Conservation (phyloP, 202 grass and related monocot genomes). For the Setaria italica region DNA sequence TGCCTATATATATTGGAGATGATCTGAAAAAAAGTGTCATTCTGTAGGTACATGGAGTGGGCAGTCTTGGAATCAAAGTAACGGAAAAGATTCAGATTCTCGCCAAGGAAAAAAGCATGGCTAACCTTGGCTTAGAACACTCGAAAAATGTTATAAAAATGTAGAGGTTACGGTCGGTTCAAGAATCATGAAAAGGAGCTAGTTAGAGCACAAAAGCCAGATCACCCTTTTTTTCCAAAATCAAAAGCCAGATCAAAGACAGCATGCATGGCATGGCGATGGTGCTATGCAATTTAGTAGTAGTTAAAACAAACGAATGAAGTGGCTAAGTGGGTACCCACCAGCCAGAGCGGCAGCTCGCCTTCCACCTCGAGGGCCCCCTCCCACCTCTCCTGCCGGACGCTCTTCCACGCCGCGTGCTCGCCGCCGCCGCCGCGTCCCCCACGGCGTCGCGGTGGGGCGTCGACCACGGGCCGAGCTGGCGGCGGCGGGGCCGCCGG, state of each 20-base stretch:
- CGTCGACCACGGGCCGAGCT: conserved; percentile 27
- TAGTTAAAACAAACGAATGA: neutral
- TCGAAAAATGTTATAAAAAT: conserved; percentile 23
- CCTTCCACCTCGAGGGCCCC: conserved; percentile 74
- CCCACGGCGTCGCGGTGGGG: conserved; percentile 45
- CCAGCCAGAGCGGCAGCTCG: conserved; percentile 88
- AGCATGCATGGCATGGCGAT: neutral
- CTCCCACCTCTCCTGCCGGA: conserved; percentile 91
- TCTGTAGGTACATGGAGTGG: conserved; percentile 10
- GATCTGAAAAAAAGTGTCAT: conserved; percentile 31
- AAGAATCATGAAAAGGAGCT: conserved; percentile 30
- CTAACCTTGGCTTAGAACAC: conserved; percentile 53
- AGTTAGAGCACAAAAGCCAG: neutral
- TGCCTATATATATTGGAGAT: neutral
- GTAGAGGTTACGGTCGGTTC: conserved; percentile 35
- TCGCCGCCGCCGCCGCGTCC: conserved; percentile 38
- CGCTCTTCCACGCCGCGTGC: conserved; percentile 84
- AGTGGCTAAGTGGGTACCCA: conserved; percentile 33
- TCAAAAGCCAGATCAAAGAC: conserved; percentile 22
- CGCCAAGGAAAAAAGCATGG: conserved; percentile 35
- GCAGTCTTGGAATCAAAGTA: conserved; percentile 38
- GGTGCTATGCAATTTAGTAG: neutral
- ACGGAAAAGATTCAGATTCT: conserved; percentile 62
- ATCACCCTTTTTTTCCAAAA: neutral
- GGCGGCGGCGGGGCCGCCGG: conserved; percentile 34